Conservation (phyloP, 2,329 filamentous ascomycete species). For the Penicillium freii region DNA sequence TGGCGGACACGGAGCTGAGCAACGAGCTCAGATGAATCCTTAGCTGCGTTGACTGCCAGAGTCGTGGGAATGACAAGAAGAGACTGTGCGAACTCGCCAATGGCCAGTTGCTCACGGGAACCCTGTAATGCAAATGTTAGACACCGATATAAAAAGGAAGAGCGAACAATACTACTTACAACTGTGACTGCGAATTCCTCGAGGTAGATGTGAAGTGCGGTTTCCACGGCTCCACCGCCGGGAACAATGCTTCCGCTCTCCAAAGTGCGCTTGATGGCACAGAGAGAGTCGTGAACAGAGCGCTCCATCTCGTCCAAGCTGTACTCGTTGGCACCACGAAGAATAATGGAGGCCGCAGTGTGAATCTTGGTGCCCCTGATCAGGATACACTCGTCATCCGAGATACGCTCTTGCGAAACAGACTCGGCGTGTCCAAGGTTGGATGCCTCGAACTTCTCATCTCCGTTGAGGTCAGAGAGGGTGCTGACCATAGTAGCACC, state of each 20-base stretch:
- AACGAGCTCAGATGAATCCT: conserved; percentile 91
- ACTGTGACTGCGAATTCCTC: conserved; percentile 98
- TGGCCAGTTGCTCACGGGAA: conserved; percentile 94
- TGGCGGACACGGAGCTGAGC: conserved; percentile 93
- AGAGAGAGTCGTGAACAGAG: conserved; percentile 94
- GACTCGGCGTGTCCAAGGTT: conserved; percentile 90
- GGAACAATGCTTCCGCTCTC: conserved; percentile 97
- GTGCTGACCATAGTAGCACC: conserved; percentile 91
- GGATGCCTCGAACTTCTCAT: conserved; percentile 91
- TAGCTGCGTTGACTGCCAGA: conserved; percentile 92
- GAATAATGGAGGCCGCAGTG: conserved; percentile 91
- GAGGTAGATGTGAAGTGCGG: conserved; percentile 97
- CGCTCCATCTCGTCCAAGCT: conserved; percentile 99
- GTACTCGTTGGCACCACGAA: conserved; percentile 93
- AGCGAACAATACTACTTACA: conserved; percentile 47
- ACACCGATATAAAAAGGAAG: not conserved
- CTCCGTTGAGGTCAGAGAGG: conserved; percentile 92
- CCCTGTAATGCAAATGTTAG: conserved; percentile 48
- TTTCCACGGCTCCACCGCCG: conserved; percentile 94
- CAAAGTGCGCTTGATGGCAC: conserved; percentile 92
- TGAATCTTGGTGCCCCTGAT: conserved; percentile 94
- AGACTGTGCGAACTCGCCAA: conserved; percentile 93
- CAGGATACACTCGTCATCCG: conserved; percentile 96
- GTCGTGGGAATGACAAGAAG: conserved; percentile 96
- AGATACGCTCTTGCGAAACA: conserved; percentile 97